Evolutionary conservation across 2,329 filamentous ascomycete genomes (phyloP).

Genomic region (Dactylellina sp.): DNA sequence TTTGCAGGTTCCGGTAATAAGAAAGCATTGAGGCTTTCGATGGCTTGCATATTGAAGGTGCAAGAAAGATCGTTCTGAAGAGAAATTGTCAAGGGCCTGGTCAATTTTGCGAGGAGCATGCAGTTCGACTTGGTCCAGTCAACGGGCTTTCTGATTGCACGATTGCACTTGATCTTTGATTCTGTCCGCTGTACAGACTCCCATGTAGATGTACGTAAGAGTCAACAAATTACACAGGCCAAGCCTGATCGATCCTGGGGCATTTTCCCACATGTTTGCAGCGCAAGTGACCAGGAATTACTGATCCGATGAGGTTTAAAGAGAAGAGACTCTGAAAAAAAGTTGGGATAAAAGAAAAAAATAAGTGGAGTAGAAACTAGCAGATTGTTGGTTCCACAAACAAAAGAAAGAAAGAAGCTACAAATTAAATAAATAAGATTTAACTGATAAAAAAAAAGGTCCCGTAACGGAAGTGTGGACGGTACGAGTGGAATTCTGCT

Average conservation of each 20-base stretch:
- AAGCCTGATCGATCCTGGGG: conserved; percentile 48
- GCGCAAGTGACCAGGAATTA: conserved; percentile 13
- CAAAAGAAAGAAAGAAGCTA: conserved; percentile 17
- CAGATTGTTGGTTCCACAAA: conserved; percentile 46
- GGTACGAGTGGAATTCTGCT: conserved; percentile 40
- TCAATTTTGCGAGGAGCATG: conserved; percentile 10
- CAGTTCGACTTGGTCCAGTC: conserved; percentile 24
- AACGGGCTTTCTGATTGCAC: conserved; percentile 41
- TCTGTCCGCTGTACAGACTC: background rate
- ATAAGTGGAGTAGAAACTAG: conserved; percentile 27
- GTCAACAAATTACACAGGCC: conserved; percentile 27
- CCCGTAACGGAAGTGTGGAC: conserved; percentile 29
- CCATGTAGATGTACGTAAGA: conserved; percentile 43
- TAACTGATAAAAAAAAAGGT: conserved; percentile 14
- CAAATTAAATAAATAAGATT: conserved; percentile 22
- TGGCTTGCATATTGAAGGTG: conserved; percentile 28
- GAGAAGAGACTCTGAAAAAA: conserved; percentile 14
- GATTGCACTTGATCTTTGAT: conserved; percentile 18
- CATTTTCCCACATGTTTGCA: conserved; percentile 32
- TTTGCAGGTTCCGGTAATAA: conserved; percentile 22
- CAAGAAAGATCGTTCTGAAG: conserved; percentile 22
- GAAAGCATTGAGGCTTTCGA: conserved; percentile 3
- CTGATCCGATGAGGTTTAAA: conserved; percentile 22
- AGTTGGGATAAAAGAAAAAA: conserved; percentile 42
- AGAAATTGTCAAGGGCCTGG: conserved; percentile 32